Percentiles rank a stretch among this genome's conserved stretches.
These are phyloP conservation scores for Capsaspora owczarzaki DNA, from an alignment of 78 protist genomes.

Conservation along the genomic window DNA sequence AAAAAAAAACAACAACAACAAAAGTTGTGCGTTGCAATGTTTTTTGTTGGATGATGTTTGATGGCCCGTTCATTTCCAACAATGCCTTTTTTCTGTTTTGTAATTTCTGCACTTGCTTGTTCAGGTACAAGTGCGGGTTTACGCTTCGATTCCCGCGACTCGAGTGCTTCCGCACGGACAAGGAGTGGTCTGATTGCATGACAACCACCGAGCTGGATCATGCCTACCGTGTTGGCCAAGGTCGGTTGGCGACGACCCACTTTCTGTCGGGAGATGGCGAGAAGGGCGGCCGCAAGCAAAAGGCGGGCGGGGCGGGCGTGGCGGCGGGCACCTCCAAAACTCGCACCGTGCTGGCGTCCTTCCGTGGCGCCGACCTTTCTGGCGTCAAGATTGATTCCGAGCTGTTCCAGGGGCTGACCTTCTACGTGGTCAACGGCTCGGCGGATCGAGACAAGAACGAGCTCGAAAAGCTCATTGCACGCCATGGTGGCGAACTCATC, in stretches of 20 bases:
- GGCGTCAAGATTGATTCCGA: neutral
- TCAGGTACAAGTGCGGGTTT: slow-evolving; percentile 14
- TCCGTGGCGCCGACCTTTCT: neutral
- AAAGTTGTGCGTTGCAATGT: no score
- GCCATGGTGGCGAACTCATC: neutral
- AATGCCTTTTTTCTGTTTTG: no score
- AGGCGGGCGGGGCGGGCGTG: neutral
- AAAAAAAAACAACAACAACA: no score
- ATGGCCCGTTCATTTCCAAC: no score
- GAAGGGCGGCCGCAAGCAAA: neutral
- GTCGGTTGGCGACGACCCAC: neutral
- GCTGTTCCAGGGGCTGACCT: neutral
- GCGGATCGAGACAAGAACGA: neutral
- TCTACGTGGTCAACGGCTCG: neutral
- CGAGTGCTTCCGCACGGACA: slow-evolving; percentile 55
- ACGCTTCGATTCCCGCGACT: slow-evolving; percentile 82
- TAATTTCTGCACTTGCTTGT: no score
- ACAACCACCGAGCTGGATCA: neutral
- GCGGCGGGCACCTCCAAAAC: no score
- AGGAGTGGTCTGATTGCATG: slow-evolving; percentile 26
- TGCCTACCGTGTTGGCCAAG: neutral
- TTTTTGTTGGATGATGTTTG: no score
- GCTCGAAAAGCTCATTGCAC: neutral
- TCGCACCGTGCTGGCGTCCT: no score
- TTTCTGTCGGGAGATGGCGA: neutral